A percentile compares a stretch with the other conserved stretches of the same genome.
These are phyloP conservation scores for Apiospora arundinis DNA, from an alignment of 2,329 filamentous ascomycete species.

Conservation along the genomic window DNA sequence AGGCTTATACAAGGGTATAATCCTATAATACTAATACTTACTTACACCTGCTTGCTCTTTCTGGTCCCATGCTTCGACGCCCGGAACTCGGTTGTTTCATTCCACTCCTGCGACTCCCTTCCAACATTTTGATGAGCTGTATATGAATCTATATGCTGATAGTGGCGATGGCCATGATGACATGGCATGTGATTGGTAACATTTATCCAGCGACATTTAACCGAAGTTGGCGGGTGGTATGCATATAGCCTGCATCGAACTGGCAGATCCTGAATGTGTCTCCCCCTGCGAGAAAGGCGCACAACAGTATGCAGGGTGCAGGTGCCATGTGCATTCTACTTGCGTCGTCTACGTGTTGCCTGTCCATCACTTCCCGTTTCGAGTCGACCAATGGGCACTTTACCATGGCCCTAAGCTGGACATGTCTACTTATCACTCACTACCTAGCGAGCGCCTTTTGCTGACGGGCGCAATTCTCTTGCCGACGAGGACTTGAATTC, in stretches of 20 bases:
- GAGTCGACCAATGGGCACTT: neutral
- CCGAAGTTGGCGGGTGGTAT: neutral
- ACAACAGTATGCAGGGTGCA: neutral
- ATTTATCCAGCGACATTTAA: constrained; percentile 7
- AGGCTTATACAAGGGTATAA: neutral
- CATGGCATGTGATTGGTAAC: neutral
- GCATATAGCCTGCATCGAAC: constrained; percentile 14
- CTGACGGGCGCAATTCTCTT: neutral
- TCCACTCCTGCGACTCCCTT: neutral
- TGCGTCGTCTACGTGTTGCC: neutral
- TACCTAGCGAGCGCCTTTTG: neutral
- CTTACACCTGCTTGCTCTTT: neutral
- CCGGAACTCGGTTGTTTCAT: neutral
- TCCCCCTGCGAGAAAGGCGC: neutral
- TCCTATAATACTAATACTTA: constrained; percentile 13
- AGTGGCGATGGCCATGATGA: neutral
- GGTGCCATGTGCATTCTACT: neutral
- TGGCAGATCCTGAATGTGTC: neutral
- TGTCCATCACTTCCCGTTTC: neutral
- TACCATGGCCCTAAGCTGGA: neutral
- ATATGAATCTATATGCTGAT: neutral
- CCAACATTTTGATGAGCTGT: neutral
- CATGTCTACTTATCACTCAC: neutral
- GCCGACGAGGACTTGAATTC: neutral
- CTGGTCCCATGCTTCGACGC: neutral